Evolutionary conservation across 73 alveolate species (phyloP), one percentile per base, ranked within the genome.

Genomic region (Symbiodinium pilosum): DNA sequence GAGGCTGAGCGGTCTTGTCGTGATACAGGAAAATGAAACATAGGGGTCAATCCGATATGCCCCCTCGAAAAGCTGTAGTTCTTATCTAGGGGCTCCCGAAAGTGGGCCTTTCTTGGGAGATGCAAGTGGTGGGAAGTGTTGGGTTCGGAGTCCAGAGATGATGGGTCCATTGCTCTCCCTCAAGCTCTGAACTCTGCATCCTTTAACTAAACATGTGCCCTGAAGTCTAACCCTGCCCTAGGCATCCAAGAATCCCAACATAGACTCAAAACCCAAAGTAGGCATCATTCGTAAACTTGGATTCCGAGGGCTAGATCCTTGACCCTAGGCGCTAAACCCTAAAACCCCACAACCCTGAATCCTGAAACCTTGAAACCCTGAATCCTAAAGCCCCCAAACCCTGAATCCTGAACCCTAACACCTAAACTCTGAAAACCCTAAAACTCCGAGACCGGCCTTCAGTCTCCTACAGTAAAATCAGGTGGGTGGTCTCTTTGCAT

Each of bases 1-100:
- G 81, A 24, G 81, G 81, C 81, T 64, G 81, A 64, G 81, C 81
- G 81, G 81, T 64, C 81, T 30, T 64, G 81, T 38, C 30, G 81
- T 24, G 4, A 54, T 4, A 64, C 1, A 64, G 30, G 81, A 64
- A 56, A 16, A 26, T 9, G 59, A 47, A 47, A 47, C 21, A 47
- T n/a, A n/a, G n/a, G n/a, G n/a, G n/a, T n/a, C n/a, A n/a, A n/a
- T n/a, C n/a, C n/a, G n/a, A n/a, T n/a, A n/a, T n/a, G n/a, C n/a
- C n/a, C n/a, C n/a, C n/a, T n/a, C n/a, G n/a, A n/a, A n/a, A n/a
- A n/a, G n/a, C n/a, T n/a, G n/a, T n/a, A n/a, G n/a, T n/a, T n/a
- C n/a, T n/a, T n/a, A n/a, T n/a, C n/a, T n/a, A n/a, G n/a, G n/a
- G n/a, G n/a, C n/a, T n/a, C n/a, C n/a, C n/a, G n/a, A n/a, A n/a